Evolutionary conservation across 163 green algal species (phyloP).

Genomic region (Scenedesmus sp.): DNA sequence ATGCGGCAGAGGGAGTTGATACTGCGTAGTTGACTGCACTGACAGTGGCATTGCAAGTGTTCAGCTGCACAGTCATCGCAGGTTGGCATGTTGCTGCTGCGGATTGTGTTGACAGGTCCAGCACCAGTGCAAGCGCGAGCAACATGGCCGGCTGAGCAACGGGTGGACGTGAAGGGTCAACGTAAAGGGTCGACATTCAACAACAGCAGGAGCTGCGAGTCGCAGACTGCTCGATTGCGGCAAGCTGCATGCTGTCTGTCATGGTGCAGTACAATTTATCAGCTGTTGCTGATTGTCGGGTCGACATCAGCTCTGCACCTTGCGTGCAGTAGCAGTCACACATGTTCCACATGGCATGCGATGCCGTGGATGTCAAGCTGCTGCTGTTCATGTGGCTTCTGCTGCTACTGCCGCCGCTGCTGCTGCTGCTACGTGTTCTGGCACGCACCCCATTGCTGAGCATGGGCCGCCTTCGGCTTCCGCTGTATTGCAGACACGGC

Average conservation of each 20-base stretch:
- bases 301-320: not conserved
- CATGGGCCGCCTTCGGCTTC: not conserved
- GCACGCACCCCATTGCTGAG: conserved; percentile 37
- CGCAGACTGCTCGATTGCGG: not conserved
- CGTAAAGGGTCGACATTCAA: not conserved
- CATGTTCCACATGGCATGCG: not conserved
- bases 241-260: not conserved
- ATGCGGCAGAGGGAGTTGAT: too few species aligned
- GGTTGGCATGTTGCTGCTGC: too few species aligned
- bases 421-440: not conserved
- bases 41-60: too few species aligned
- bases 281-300: not conserved
- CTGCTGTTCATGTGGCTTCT: not conserved
- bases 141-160: not conserved
- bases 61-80: too few species aligned
- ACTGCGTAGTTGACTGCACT: too few species aligned
- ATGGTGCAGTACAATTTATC: not conserved
- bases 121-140: not conserved
- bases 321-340: not conserved
- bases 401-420: not conserved
- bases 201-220: not conserved
- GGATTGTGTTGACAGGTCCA: too few species aligned
- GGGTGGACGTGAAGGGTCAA: not conserved
- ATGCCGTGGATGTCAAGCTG: not conserved
- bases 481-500: not conserved